These are phyloP conservation scores for Entomortierella lignicola DNA, from an alignment of 192 early-diverging fungal genomes.

Conservation along the genomic window DNA sequence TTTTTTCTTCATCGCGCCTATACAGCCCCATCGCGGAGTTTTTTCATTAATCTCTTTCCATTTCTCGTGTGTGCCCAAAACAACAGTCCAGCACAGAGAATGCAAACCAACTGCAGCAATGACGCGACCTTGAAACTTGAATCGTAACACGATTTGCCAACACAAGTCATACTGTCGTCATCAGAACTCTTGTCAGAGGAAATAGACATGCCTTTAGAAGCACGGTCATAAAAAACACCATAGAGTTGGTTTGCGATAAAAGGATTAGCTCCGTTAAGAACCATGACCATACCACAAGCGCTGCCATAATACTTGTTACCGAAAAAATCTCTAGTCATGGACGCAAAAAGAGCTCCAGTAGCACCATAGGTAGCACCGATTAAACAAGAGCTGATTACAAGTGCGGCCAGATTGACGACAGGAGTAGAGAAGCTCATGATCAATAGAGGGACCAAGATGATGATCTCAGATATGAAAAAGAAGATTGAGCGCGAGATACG, in stretches of 20 bases:
- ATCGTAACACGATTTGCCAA: slow-evolving; percentile 37
- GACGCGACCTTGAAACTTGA: slow-evolving; percentile 47
- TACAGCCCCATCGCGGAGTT: not conserved
- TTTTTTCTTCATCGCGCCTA: not conserved
- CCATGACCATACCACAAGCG: slow-evolving; percentile 52
- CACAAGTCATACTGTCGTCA: slow-evolving; percentile 25
- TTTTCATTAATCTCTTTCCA: slow-evolving; percentile 31
- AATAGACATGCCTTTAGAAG: slow-evolving; percentile 16
- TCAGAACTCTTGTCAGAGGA: not conserved
- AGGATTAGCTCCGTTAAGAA: slow-evolving; percentile 47
- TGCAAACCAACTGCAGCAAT: slow-evolving; percentile 38
- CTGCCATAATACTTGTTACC: slow-evolving; percentile 45
- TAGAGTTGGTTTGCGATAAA: slow-evolving; percentile 51
- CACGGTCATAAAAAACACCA: slow-evolving; percentile 50
- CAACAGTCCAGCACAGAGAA: slow-evolving; percentile 35
- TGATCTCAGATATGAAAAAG: slow-evolving; percentile 42
- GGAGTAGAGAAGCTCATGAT: slow-evolving; percentile 42
- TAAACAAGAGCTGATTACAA: slow-evolving; percentile 31
- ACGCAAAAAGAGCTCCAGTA: slow-evolving; percentile 45
- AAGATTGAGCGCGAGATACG: slow-evolving; percentile 52
- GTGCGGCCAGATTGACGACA: slow-evolving; percentile 9
- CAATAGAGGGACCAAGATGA: slow-evolving; percentile 39
- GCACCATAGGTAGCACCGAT: slow-evolving; percentile 53
- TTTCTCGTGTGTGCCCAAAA: slow-evolving; percentile 52
- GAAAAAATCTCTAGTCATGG: slow-evolving; percentile 49